These are phyloP conservation scores for Soucietia sequanensis DNA, from an alignment of 805 yeast genomes.

Conservation along the genomic window DNA sequence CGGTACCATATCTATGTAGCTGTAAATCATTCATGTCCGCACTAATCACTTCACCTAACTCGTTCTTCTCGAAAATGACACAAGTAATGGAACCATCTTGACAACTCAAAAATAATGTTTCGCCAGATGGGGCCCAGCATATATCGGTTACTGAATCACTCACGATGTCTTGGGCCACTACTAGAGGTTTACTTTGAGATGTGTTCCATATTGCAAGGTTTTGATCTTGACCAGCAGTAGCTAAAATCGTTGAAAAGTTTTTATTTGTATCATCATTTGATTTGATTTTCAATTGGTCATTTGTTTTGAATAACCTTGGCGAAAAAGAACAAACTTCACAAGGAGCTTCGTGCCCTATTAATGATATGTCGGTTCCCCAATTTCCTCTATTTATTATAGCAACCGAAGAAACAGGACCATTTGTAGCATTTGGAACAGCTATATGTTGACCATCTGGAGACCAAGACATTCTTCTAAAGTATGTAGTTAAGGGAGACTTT, in stretches of 20 bases:
- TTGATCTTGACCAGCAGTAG: slow-evolving; percentile 95
- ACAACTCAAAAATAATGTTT: slow-evolving; percentile 69
- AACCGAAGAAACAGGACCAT: slow-evolving; percentile 76
- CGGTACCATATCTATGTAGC: slow-evolving; percentile 83
- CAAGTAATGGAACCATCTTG: slow-evolving; percentile 81
- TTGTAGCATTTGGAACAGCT: slow-evolving; percentile 83
- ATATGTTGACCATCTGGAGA: slow-evolving; percentile 87
- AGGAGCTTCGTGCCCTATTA: slow-evolving; percentile 83
- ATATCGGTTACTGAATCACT: slow-evolving; percentile 82
- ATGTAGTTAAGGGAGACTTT: slow-evolving; percentile 88
- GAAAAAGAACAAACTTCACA: slow-evolving; percentile 78
- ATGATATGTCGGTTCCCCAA: slow-evolving; percentile 73
- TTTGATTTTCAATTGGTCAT: slow-evolving; percentile 8
- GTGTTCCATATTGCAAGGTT: slow-evolving; percentile 89
- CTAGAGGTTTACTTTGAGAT: slow-evolving; percentile 67
- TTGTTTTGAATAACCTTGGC: slow-evolving; percentile 59
- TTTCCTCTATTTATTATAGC: slow-evolving; percentile 72
- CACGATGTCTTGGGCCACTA: slow-evolving; percentile 75
- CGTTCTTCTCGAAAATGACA: slow-evolving; percentile 59
- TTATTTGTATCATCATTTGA: slow-evolving; percentile 14
- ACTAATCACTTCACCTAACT: slow-evolving; percentile 64
- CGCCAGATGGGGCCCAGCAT: slow-evolving; percentile 85
- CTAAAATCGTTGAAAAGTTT: slow-evolving; percentile 66
- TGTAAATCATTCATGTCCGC: slow-evolving; percentile 64
- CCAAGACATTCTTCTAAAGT: slow-evolving; percentile 85